Evolutionary conservation across 768 basidiomycete genomes (phyloP), one percentile per base, ranked within the genome.

Genomic region (Nidularia sp.): DNA sequence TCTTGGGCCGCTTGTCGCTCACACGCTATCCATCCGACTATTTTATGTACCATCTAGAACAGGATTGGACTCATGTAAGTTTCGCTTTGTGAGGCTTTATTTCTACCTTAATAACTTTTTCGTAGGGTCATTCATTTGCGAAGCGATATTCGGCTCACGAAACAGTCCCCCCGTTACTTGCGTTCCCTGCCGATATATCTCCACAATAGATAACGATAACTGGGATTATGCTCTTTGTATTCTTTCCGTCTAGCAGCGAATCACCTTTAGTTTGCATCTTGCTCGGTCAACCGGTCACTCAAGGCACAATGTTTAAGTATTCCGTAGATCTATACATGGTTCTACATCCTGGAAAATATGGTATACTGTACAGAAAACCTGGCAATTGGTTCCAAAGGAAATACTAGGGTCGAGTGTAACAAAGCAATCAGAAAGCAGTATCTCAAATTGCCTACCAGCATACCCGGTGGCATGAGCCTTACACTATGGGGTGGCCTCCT

Each of bases 141-240:
- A 62, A 9, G n/a, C 39, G 13, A 53, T 74, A 34, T 72, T 75
- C 53, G 60, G 61, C 32, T 52, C 18, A 18, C 18, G 51, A 43
- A 53, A 59, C 2, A 18, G 32, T 50, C 71, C 72, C 9, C 70
- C 80, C 6, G 63, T 72, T 8, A 83, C 80, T 8, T 60, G 64
- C 22, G 71, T 88, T 47, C 82, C 85, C 2, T 84, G 80, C 58
- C 68, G 73, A 34, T 60, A 58, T 44, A 77, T 88, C 44, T 71
- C 80, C 4, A 77, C 74, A 34, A 53, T 55, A 12, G 57, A 61
- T 1, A 56, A 53, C 31, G 71, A 79, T 52, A 65, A 75, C 50
- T 88, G 84, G 83, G 78, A 84, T 61, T 74, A 74, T 61, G 81
- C 77, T 15, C 59, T 85, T 52, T 79, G 77, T 61, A 70, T 83